Base-by-base conservation (phyloP, 1,284 basidiomycete species). In the Boletus calvinii region DNA sequence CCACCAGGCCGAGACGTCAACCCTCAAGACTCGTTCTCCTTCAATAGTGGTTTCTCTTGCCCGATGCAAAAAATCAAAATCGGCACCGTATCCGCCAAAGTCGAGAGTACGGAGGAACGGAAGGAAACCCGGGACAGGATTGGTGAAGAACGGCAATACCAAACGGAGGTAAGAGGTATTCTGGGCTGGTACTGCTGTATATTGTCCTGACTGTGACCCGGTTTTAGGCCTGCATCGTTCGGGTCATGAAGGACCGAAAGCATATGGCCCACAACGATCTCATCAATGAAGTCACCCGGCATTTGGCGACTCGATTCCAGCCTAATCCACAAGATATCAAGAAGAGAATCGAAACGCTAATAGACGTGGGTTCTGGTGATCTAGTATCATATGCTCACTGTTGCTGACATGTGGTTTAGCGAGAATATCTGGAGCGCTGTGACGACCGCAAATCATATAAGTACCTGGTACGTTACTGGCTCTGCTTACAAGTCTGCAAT, bases 171-270 rank as follows among this genome's bases (percentile, higher is more conserved):
- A 56, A 57, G 56, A 24, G 3, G n/a, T 17, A 4, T 43, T 37
- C 42, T 49, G n/a, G 26, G 17, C 12, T 35, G n/a, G 55, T 40
- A 26, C 12, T 47, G 18, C 17, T 41, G 48, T 6, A 8, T 51
- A 20, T 50, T 40, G 29, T 55, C n/a, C 53, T 54, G 47, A 57
- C 30, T 32, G 24, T 13, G 17, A 34, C 37, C 13, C 37, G 39
- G 24, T 42, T 15, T 13, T 59, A 97, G 93, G 95, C 95, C 2
- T 98, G 93, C 65, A 91, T 99, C 56, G 97, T 99, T 22, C 86
- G 97, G 36, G 87, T 98, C 35, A 99, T 99, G 97, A 99, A 99
- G 75, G 88, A 94, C 66, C 77, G 95, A 55, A 98, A 98, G 70
- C 81, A 82, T 51, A 86, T 98, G 83, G 73, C 77, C 6, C 94